A percentile compares a stretch with the other conserved stretches of the same genome.
phyloP scores from a whole-genome alignment of 2,329 filamentous ascomycete species.

The Aspergillus eucalypticola region DNA sequence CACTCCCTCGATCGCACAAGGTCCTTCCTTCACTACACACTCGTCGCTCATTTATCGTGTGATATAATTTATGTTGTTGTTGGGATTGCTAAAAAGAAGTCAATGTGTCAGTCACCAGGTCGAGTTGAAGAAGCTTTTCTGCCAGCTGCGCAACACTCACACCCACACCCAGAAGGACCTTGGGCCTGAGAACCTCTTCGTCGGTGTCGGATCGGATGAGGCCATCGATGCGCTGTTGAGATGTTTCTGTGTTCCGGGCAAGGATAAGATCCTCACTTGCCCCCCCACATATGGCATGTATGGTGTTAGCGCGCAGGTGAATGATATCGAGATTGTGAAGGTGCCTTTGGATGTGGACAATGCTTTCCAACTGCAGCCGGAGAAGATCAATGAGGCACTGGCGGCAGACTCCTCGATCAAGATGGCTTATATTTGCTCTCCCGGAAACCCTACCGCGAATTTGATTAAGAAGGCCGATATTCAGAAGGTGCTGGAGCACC shows the following conservation, averaged over 20 bases:
- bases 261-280: slow-evolving; percentile 89
- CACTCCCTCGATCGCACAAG: neutral
- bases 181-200: slow-evolving; percentile 81
- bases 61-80: neutral
- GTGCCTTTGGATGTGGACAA: slow-evolving; percentile 76
- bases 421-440: slow-evolving; percentile 87
- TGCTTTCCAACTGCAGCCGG: slow-evolving; percentile 71
- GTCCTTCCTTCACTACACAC: neutral
- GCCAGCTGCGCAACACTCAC: slow-evolving; percentile 79
- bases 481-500: slow-evolving; percentile 72
- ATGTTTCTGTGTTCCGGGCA: slow-evolving; percentile 85
- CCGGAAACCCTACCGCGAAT: slow-evolving; percentile 88
- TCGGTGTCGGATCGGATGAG: slow-evolving; percentile 95
- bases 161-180: slow-evolving; percentile 73
- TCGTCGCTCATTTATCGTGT: neutral
- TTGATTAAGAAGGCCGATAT: slow-evolving; percentile 76
- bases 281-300: slow-evolving; percentile 99
- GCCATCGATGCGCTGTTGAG: slow-evolving; percentile 92
- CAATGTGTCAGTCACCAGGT: slow-evolving; percentile 66
- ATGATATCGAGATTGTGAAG: slow-evolving; percentile 83
- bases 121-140: slow-evolving; percentile 82
- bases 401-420: slow-evolving; percentile 70
- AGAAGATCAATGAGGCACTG: slow-evolving; percentile 67
- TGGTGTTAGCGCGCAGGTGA: slow-evolving; percentile 87
- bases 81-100: neutral